A percentile compares a stretch with the other conserved stretches of the same genome.
phyloP scores from a whole-genome alignment of 495 filamentous ascomycete genomes.

The Penicillium atrosanguineum region DNA sequence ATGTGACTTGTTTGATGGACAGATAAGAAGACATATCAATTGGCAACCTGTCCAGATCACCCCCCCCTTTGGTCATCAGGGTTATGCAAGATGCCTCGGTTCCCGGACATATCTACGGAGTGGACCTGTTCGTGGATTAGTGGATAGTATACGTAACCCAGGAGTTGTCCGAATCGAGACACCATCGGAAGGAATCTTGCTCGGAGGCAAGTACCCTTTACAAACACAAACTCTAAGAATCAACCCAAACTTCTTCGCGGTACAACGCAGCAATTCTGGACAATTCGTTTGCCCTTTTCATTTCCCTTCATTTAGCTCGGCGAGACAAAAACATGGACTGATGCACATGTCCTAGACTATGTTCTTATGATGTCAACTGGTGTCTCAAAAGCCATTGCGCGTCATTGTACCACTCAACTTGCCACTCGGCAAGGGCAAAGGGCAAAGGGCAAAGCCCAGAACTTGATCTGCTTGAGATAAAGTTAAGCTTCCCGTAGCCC shows the following conservation, averaged over 20 bases:
- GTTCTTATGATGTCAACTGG: conserved; percentile 17
- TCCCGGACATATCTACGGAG: conserved; percentile 4
- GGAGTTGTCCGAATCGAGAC: conserved; percentile 2
- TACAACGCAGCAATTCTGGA: background rate
- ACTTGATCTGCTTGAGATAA: background rate
- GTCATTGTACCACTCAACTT: conserved; percentile 24
- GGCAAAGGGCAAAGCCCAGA: background rate
- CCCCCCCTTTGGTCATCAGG: conserved; percentile 11
- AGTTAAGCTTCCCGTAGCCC: conserved; percentile 16
- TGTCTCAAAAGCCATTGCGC: conserved; percentile 14
- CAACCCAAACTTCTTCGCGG: background rate
- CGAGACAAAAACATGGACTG: background rate
- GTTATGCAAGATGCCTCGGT: conserved; percentile 17
- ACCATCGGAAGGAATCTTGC: conserved; percentile 17
- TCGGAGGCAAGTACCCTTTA: conserved; percentile 1
- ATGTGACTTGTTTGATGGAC: background rate
- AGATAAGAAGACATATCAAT: background rate
- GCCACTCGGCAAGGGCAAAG: background rate
- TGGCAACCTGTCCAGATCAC: conserved; percentile 1
- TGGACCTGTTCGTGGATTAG: background rate
- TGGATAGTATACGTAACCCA: background rate
- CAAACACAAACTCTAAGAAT: background rate
- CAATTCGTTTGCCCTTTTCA: background rate
- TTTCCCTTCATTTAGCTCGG: background rate
- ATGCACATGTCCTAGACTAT: background rate